phyloP scores from a whole-genome alignment of 345 rosid genomes.

The Camelina hispida region DNA sequence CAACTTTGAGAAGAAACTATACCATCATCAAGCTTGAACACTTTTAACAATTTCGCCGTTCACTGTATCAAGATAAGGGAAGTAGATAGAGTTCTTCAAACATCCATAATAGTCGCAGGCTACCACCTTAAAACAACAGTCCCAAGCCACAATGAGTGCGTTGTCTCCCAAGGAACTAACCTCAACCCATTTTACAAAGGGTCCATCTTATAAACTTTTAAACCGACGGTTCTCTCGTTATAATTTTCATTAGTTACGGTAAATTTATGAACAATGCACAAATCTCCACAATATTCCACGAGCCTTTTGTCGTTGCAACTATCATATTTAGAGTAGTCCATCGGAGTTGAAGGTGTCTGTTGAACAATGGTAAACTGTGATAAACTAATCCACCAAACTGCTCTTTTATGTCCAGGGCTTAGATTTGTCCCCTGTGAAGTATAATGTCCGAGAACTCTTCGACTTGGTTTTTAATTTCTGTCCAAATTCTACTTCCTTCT shows the following conservation, averaged over 20 bases:
- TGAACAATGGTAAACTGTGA: too few relatives aligned
- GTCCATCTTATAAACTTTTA: background rate
- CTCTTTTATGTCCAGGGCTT: too few relatives aligned
- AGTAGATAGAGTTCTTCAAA: conserved; percentile 1
- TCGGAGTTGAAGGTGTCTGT: too few relatives aligned
- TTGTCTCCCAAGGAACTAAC: conserved; percentile 21
- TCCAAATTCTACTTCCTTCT: too few relatives aligned
- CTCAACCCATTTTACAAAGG: background rate
- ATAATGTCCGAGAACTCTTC: too few relatives aligned
- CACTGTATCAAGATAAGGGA: background rate
- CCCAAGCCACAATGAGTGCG: background rate
- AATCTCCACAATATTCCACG: too few relatives aligned
- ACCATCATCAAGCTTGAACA: conserved; percentile 14
- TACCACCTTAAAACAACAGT: conserved; percentile 3
- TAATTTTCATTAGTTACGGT: too few relatives aligned
- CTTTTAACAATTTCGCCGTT: background rate
- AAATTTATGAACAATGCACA: background rate
- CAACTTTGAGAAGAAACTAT: background rate
- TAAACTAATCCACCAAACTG: too few relatives aligned
- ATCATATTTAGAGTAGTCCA: too few relatives aligned
- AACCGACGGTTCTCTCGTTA: background rate
- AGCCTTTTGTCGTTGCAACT: too few relatives aligned
- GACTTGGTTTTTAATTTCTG: too few relatives aligned
- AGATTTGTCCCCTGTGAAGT: too few relatives aligned
- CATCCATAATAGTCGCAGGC: conserved; percentile 13